Evolutionary conservation across 2,329 filamentous ascomycete genomes (phyloP), one percentile per base, ranked within the genome.

Genomic region (Lachnellula occidentalis): DNA sequence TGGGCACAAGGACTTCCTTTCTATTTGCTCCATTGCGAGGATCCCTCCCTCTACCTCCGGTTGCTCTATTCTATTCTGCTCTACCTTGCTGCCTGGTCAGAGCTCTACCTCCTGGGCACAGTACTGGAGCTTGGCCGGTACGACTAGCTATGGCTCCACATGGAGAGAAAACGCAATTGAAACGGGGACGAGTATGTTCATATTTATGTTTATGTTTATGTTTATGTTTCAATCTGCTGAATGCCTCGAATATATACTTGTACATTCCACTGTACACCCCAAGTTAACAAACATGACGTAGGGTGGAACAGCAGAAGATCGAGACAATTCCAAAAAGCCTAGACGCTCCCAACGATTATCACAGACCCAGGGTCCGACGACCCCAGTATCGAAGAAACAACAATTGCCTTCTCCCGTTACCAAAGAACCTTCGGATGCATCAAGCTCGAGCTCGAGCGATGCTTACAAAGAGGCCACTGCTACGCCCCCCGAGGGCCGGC

Each of bases 361-460:
- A 34, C 81, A 83, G 61, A 76, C 76, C 69, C 66, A 71, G 67
- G 59, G 62, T 48, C 64, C 75, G 56, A 81, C 82, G 65, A 85
- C 83, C 8, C 82, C 85, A 55, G 69, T 86, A 63, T 76, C 77
- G 62, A 76, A 81, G 63, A 81, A 82, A 66, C 78, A 83, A 51
- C 87, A 89, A 59, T 80, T 95, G 17, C 92, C 90, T 12, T 94
- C 90, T 0, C 92, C 91, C 12, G 73, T 92, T 57, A 95, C 89
- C 1, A 77, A 88, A 27, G 75, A 83, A 63, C 82, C 81, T 46
- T 85, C 83, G 11, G 82, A 31, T 21, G 43, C 17, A 45, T 85
- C 83, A 11, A 14, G 3, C n/a, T 46, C 77, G 57, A 80, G 82
- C 27, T 82, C 81, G 27, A 81, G 79, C 45, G 69, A 72, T 57